Evolutionary conservation across 2,329 filamentous ascomycete species (phyloP), one percentile per base, ranked within the genome.

Genomic region (Fusarium chaquense): DNA sequence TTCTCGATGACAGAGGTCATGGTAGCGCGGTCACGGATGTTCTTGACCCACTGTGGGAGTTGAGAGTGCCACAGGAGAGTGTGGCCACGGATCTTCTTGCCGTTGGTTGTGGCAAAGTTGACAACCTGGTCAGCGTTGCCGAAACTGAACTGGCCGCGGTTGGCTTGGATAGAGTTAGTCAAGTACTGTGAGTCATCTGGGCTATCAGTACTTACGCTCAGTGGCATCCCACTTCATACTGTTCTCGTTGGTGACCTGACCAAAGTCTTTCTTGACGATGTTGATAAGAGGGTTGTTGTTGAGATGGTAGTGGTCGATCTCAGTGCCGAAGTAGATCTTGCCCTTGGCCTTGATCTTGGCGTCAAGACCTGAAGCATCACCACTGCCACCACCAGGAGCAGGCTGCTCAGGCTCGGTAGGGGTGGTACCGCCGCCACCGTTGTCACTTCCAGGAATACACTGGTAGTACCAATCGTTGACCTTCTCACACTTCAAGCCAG

Each of bases 221-320:
- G 41, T 61, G 3, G 84, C 80, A 70, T 90, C 87, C 89, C 89
- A 92, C 79, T 92, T 91, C 86, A 91, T 90, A 75, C 83, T 87
- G 82, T 92, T 91, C 81, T 92, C 90, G 2, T 86, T 85, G 0
- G 89, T 91, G 24, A 92, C 81, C 76, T 88, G 85, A 22, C 89
- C 89, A 66, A 91, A 91, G 18, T 90, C 81, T 66, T 84, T 83
- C 77, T 91, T 87, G 73, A 90, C 83, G 13, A 74, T 49, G 61
- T 83, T 82, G n/a, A 83, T 54, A 6, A 65, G 43, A 43, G 83
- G 62, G 84, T 87, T 68, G 12, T 80, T 76, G 35, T 76, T 80
- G 6, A 91, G 83, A 13, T 80, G 83, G 65, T 80, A 80, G 73
- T 86, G 81, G 73, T 91, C 89, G 3, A 85, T 82, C 57, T 81